Evolutionary conservation across 2,329 filamentous ascomycete genomes (phyloP).

Genomic region (Beauveria caledonica): DNA sequence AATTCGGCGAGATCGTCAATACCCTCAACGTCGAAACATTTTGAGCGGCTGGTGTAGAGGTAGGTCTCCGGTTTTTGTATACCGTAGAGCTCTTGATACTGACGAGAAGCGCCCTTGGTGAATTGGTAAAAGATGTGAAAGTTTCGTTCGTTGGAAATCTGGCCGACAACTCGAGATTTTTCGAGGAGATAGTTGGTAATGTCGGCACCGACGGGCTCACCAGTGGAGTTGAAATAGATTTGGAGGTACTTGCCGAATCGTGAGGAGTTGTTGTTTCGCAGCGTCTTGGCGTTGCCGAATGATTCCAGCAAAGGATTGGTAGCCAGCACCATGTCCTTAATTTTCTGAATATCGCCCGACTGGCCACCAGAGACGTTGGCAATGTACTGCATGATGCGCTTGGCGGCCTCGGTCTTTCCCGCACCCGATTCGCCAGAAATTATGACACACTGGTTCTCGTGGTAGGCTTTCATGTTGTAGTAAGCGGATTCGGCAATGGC

Average conservation of each 20-base stretch:
- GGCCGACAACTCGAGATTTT: conserved; percentile 89
- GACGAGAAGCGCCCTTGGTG: conserved; percentile 83
- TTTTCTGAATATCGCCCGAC: conserved; percentile 84
- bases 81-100: conserved; percentile 81
- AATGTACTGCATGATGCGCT: conserved; percentile 99
- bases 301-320: conserved; percentile 96
- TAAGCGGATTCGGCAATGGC: conserved; percentile 93
- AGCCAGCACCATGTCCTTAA: conserved; percentile 98
- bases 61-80: conserved; percentile 90
- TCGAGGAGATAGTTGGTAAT: conserved; percentile 98
- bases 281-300: conserved; percentile 95
- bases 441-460: conserved; percentile 98
- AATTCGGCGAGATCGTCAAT: conserved; percentile 90
- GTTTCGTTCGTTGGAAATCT: conserved; percentile 91
- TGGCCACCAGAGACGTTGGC: conserved; percentile 86
- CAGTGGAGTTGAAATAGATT: conserved; percentile 85
- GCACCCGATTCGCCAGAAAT: conserved; percentile 98
- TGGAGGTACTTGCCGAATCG: conserved; percentile 98
- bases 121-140: conserved; percentile 99
- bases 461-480: conserved; percentile 99
- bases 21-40: conserved; percentile 88
- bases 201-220: conserved; percentile 90
- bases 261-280: conserved; percentile 98
- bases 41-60: conserved; percentile 85
- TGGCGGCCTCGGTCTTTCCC: conserved; percentile 96